Evolutionary conservation across 2,329 filamentous ascomycete genomes (phyloP).

Genomic region (Rosellinia necatrix): DNA sequence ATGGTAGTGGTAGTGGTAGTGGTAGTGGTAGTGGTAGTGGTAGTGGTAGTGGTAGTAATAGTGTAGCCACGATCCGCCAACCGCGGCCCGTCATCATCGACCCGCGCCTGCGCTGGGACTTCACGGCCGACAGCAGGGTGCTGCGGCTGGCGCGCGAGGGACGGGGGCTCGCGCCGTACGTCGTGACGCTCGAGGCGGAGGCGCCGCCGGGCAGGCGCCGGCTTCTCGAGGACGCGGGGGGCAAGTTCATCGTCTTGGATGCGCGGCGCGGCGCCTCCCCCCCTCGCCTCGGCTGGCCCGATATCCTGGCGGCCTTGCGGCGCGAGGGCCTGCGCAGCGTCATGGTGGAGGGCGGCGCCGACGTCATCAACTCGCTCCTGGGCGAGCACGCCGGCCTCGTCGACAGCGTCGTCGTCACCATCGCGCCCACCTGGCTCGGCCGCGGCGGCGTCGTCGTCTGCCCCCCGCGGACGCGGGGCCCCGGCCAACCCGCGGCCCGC

Average conservation of each 20-base stretch:
- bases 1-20: no score
- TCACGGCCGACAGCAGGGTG: conserved; percentile 65
- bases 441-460: conserved; percentile 79
- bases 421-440: conserved; percentile 90
- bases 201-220: conserved; percentile 49
- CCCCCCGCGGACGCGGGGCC: conserved; percentile 62
- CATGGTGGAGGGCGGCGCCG: conserved; percentile 90
- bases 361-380: conserved; percentile 81
- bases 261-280: conserved; percentile 32
- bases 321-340: conserved; percentile 71
- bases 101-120: conserved; percentile 74
- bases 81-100: conserved; percentile 85
- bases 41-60: neutral
- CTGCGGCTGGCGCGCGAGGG: conserved; percentile 66
- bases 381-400: conserved; percentile 65
- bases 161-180: conserved; percentile 73
- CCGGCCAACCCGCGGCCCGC: conserved; percentile 63
- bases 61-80: conserved; percentile 52
- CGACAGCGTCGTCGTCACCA: conserved; percentile 81
- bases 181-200: conserved; percentile 60
- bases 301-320: conserved; percentile 63
- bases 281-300: conserved; percentile 64
- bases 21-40: neutral
- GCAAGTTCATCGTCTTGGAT: conserved; percentile 53
- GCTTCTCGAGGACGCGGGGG: conserved; percentile 55